Base-by-base conservation (phyloP, 2,329 filamentous ascomycete species). In the Botryotinia globosa region DNA sequence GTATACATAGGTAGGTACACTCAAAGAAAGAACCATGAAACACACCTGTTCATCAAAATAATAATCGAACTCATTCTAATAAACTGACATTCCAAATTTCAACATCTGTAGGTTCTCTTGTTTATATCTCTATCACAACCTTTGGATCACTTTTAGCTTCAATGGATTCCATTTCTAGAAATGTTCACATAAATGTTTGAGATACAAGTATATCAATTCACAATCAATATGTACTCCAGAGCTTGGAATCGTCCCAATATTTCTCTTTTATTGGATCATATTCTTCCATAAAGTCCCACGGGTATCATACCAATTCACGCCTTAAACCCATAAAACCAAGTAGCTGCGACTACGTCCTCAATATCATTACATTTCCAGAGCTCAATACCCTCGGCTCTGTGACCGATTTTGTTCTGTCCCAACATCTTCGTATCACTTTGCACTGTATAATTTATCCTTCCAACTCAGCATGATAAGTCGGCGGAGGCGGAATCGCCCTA, bases 271-370 rank as follows among this genome's bases (percentile, higher is more conserved):
- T 32, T 59, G 4, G 10, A 25, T 64, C 54, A 39, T 29, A 67
- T 7, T 25, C 25, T 51, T 25, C 45, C n/a, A 66, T 37, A 66
- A 34, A 14, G 10, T 37, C 69, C 22, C 29, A 44, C 44, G 61
- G 69, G 69, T 71, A 71, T 71, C 69, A 58, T 58, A 42, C 18
- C 37, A 71, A 51, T 56, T 12, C 59, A n/a, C 20, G 39, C 59
- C 44, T 54, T 29, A 22, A 25, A 34, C 16, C 64, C 34, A 16
- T 44, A 32, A 7, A 29, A 45, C 34, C 64, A 44, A 29, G 22
- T 51, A 67, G 25, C 7, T 37, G n/a, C 18, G 34, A 56, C 5
- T 56, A 39, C 25, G 16, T 9, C 48, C 65, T 18, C 48, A 56
- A 39, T 56, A 32, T 39, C 48, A 54, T 56, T 10, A 29, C 34